Evolutionary conservation across 108 stramenopile species (phyloP).

Genomic region (Pinguiococcus pyrenoidosus): DNA sequence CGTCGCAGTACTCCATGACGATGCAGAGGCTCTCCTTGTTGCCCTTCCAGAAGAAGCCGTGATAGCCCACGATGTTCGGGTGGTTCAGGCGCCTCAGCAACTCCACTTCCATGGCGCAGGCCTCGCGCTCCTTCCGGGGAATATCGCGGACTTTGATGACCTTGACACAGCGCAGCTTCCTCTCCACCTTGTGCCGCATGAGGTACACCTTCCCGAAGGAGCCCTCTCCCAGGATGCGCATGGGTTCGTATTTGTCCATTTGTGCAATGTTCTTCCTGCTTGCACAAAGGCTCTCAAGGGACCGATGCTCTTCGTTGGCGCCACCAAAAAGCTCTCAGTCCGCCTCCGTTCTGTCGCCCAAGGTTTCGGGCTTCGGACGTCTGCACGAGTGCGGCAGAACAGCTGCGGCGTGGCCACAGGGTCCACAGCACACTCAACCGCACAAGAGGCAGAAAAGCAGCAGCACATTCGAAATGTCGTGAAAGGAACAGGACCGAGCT

Average conservation of each 20-base stretch:
- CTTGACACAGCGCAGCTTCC: slow-evolving; percentile 35
- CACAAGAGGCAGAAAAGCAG: too few relatives aligned
- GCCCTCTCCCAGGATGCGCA: slow-evolving; percentile 47
- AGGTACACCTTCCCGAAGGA: slow-evolving; percentile 53
- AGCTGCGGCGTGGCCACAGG: too few relatives aligned
- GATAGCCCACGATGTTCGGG: slow-evolving; percentile 46
- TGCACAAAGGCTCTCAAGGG: too few relatives aligned
- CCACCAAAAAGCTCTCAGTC: too few relatives aligned
- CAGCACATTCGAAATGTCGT: too few relatives aligned
- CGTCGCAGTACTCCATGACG: slow-evolving; percentile 43
- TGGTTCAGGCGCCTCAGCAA: slow-evolving; percentile 34
- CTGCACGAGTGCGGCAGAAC: too few relatives aligned
- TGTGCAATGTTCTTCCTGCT: too few relatives aligned
- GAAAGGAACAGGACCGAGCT: too few relatives aligned
- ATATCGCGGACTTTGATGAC: slow-evolving; percentile 40
- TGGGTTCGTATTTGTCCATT: slow-evolving; percentile 39
- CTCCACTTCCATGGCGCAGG: slow-evolving; percentile 34
- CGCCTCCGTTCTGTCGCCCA: too few relatives aligned
- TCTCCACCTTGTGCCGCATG: slow-evolving; percentile 29
- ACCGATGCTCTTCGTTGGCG: too few relatives aligned
- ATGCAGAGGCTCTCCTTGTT: slow-evolving; percentile 25
- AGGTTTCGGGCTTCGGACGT: too few relatives aligned
- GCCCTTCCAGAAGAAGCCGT: slow-evolving; percentile 18
- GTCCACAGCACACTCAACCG: too few relatives aligned
- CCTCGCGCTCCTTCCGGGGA: slow-evolving; percentile 39